These are phyloP conservation scores for Ruellia speciosa DNA, from an alignment of 305 asterid species.

Conservation along the genomic window DNA sequence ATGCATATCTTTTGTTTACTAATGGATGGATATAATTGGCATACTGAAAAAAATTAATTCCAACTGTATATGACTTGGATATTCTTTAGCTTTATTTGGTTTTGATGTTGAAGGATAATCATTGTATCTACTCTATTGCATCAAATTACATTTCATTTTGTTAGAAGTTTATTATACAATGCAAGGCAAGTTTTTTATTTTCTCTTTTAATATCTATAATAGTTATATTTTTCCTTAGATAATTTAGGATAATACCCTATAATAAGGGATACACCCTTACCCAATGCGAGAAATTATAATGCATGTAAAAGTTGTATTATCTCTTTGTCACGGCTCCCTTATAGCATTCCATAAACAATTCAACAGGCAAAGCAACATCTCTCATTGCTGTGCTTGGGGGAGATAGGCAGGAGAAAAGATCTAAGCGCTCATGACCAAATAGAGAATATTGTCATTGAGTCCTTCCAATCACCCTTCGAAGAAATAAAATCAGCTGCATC, in stretches of 20 bases:
- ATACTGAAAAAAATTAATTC: slow-evolving; percentile 2
- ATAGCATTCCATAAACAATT: slow-evolving; percentile 11
- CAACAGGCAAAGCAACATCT: slow-evolving; percentile 89
- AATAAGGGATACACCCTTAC: background rate
- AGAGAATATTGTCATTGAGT: slow-evolving; percentile 85
- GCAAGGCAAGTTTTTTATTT: background rate
- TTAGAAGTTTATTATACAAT: slow-evolving; percentile 3
- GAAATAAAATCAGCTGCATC: slow-evolving; percentile 99
- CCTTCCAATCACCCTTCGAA: slow-evolving; percentile 96
- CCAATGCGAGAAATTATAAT: background rate
- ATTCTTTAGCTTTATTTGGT: background rate
- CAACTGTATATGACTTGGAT: background rate
- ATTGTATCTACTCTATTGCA: background rate
- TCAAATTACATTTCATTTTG: background rate
- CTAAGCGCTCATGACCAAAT: slow-evolving; percentile 78
- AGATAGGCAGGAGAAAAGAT: slow-evolving; percentile 97
- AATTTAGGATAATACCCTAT: slow-evolving; percentile 7
- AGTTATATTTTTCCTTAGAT: slow-evolving; percentile 9
- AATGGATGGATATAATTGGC: slow-evolving; percentile 1
- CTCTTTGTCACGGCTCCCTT: slow-evolving; percentile 10
- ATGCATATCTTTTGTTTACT: slow-evolving; percentile 9
- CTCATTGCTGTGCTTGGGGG: slow-evolving; percentile 92
- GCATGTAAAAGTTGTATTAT: slow-evolving; percentile 6
- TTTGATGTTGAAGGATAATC: slow-evolving; percentile 11
- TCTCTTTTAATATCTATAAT: background rate